Base-by-base conservation (phyloP, 371 early-diverging fungal genomes). In the Rhizopus delemar region DNA sequence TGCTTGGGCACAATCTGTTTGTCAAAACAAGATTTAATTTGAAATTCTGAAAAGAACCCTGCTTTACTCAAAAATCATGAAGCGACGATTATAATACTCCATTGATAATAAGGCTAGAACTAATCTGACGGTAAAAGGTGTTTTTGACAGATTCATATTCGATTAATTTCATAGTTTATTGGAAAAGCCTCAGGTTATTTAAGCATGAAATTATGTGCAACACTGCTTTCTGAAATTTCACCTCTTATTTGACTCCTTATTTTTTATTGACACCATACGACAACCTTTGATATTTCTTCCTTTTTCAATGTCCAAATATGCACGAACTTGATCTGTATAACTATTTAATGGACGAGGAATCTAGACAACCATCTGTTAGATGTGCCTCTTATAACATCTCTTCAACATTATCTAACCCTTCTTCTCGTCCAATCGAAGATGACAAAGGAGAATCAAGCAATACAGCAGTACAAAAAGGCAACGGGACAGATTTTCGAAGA, bases 401-500 rank as follows among this genome's bases (percentile, higher is more conserved):
- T 12, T 29, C 4, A 43, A 43, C 31, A 51, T 45, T 33, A 52
- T 32, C 7, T 41, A 5, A 15, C 22, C 56, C 2, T 11, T 13
- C 43, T n/a, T 13, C 43, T n/a, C 43, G 2, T 15, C 7, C 13
- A 13, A n/a, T 13, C 15, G 43, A 43, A 43, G 43, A 43, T 43
- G 43, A 43, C n/a, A 15, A 11, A 43, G n/a, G 8, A 15, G 13
- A 43, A 43, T n/a, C 15, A 43, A 13, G 15, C 13, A n/a, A 5
- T 22, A 22, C 55, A 2, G 29, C 48, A 9, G 36, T 41, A 8
- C 15, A 49, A 11, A 63, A 61, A 41, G 61, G 61, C 22, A 22
- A 22, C 5, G 58, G 60, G 2, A 80, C 72, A 9, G 83, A 84
- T 34, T 84, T 81, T 56, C 71, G 77, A 38, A 65, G 78, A 52